Percentiles rank a stretch among this genome's conserved stretches.
These are phyloP conservation scores for Sphagnurus paluster DNA, from an alignment of 1,284 basidiomycete species.

Conservation along the genomic window DNA sequence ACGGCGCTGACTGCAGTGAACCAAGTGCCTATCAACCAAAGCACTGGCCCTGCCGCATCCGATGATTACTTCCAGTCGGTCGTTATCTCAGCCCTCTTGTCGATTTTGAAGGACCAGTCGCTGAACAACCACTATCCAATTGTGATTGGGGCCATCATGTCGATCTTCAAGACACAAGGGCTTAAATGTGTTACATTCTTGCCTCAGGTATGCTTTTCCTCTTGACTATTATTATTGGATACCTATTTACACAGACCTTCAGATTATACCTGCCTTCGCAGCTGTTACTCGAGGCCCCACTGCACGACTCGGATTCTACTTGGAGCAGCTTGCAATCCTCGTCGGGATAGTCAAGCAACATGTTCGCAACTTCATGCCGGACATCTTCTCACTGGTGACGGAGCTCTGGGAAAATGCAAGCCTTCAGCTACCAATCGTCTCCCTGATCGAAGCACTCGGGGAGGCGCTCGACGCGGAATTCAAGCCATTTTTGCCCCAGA, in stretches of 20 bases:
- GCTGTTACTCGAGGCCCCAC: conserved; percentile 83
- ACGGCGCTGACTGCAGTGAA: conserved; percentile 63
- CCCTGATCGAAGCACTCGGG: conserved; percentile 93
- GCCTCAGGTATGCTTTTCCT: conserved; percentile 71
- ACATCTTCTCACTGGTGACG: conserved; percentile 80
- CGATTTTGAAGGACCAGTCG: conserved; percentile 88
- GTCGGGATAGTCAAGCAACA: conserved; percentile 98
- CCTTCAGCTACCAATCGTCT: conserved; percentile 91
- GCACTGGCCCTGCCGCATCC: conserved; percentile 51
- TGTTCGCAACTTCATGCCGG: conserved; percentile 87
- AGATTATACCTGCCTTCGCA: conserved; percentile 98
- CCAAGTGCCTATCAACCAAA: conserved; percentile 51
- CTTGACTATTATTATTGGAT: background rate
- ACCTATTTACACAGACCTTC: conserved; percentile 8
- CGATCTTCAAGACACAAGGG: conserved; percentile 98
- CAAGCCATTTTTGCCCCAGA: conserved; percentile 93
- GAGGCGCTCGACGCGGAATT: conserved; percentile 97
- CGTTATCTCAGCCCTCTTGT: conserved; percentile 88
- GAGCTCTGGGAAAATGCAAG: conserved; percentile 89
- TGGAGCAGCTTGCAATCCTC: conserved; percentile 95
- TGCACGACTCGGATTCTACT: conserved; percentile 87
- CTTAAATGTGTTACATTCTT: conserved; percentile 96
- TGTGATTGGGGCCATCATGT: conserved; percentile 98
- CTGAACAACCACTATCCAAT: conserved; percentile 86
- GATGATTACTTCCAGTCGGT: conserved; percentile 99